Evolutionary conservation across 768 basidiomycete species (phyloP).

Genomic region (Antrodiella citrinella): DNA sequence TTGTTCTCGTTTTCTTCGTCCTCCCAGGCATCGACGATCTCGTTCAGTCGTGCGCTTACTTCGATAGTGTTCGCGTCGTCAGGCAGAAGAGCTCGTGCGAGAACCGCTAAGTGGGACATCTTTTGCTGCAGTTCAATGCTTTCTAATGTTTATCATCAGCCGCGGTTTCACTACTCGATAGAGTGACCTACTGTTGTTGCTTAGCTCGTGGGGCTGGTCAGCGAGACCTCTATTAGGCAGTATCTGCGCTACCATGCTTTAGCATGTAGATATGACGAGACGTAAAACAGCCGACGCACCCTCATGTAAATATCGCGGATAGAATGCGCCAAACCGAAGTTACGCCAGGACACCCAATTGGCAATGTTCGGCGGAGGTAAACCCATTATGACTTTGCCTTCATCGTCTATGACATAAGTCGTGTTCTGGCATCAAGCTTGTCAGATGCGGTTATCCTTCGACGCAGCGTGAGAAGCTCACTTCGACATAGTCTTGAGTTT

Average conservation of each 20-base stretch:
- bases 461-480: too few relatives aligned
- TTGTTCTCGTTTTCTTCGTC: constrained; percentile 19
- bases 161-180: background rate
- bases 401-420: constrained; percentile 32
- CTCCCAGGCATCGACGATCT: constrained; percentile 22
- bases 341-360: constrained; percentile 29
- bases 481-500: constrained; percentile 40
- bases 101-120: constrained; percentile 32
- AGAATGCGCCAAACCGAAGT: constrained; percentile 36
- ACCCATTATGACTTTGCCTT: constrained; percentile 35
- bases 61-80: constrained; percentile 17
- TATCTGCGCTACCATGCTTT: constrained; percentile 29
- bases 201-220: constrained; percentile 19
- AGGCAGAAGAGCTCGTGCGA: constrained; percentile 33
- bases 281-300: too few relatives aligned
- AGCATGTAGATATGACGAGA: too few relatives aligned
- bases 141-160: constrained; percentile 12
- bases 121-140: constrained; percentile 30
- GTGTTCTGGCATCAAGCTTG: too few relatives aligned
- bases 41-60: constrained; percentile 23
- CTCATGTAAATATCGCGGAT: constrained; percentile 28
- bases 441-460: too few relatives aligned
- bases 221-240: constrained; percentile 32
- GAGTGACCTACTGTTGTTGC: constrained; percentile 9
- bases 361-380: constrained; percentile 32